Conservation (phyloP, 2,329 filamentous ascomycete species). For the Arthrobotrys entomopaga region DNA sequence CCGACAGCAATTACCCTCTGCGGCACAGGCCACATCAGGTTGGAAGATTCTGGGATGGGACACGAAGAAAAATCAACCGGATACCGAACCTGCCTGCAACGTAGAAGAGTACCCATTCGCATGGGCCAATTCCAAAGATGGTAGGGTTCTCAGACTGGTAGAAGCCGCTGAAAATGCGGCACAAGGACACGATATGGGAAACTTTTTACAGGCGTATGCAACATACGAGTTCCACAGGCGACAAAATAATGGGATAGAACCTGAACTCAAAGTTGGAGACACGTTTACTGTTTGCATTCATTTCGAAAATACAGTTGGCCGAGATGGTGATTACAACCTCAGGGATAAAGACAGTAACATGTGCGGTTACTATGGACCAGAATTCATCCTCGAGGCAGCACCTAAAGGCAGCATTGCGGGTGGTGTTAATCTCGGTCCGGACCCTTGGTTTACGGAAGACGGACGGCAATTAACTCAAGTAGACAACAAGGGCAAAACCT, state of each 20-base stretch:
- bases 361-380: constrained; percentile 5
- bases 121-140: background rate
- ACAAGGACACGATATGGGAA: constrained; percentile 3
- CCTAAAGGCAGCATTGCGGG: background rate
- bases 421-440: background rate
- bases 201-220: background rate
- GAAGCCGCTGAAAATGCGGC: background rate
- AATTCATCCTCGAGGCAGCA: constrained; percentile 1
- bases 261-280: too few species aligned
- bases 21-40: background rate
- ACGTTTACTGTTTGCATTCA: constrained; percentile 12
- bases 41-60: constrained; percentile 12
- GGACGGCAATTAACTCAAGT: background rate
- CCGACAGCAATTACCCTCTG: background rate
- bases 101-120: constrained; percentile 4
- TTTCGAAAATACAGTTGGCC: background rate
- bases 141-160: background rate
- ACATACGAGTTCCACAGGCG: too few species aligned
- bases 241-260: background rate
- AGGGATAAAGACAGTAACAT: background rate
- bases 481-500: background rate
- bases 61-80: too few species aligned
- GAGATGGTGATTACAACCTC: background rate
- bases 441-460: constrained; percentile 4
- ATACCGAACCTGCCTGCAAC: too few species aligned